Evolutionary conservation across 2,329 filamentous ascomycete genomes (phyloP).

Genomic region (Ophiostoma quercus): DNA sequence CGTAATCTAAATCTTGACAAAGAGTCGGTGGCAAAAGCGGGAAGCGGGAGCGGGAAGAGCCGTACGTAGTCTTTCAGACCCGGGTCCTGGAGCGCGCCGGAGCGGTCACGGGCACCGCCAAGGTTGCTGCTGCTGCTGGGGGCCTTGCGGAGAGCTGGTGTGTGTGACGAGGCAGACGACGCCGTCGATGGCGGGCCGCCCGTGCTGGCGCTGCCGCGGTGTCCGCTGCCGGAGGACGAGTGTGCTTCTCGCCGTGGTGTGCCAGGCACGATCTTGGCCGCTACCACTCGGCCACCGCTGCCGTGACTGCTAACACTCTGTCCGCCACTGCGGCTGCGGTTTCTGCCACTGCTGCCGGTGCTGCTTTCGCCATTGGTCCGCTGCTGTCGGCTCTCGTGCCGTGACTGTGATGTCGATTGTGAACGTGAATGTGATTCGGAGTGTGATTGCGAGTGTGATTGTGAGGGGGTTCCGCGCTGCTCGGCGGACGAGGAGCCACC

Average conservation of each 20-base stretch:
- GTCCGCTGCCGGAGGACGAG: constrained; percentile 18
- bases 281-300: constrained; percentile 22
- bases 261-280: constrained; percentile 27
- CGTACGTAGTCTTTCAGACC: constrained; percentile 72
- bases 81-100: constrained; percentile 62
- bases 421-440: constrained; percentile 11
- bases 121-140: constrained; percentile 35
- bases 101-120: constrained; percentile 51
- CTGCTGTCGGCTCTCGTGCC: constrained; percentile 15
- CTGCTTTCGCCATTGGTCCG: background rate
- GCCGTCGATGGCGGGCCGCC: constrained; percentile 32
- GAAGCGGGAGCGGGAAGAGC: constrained; percentile 25
- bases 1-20: background rate
- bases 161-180: constrained; percentile 18
- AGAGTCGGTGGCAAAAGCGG: background rate
- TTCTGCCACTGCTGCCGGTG: constrained; percentile 13
- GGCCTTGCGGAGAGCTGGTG: constrained; percentile 36
- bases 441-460: constrained; percentile 17
- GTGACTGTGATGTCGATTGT: constrained; percentile 13
- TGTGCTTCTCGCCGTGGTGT: constrained; percentile 28
- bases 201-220: constrained; percentile 31
- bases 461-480: constrained; percentile 19
- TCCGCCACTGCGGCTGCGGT: background rate
- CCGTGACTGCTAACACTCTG: background rate
- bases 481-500: constrained; percentile 23